Conservation (phyloP, 768 basidiomycete species). For the Mycena vitilis region DNA sequence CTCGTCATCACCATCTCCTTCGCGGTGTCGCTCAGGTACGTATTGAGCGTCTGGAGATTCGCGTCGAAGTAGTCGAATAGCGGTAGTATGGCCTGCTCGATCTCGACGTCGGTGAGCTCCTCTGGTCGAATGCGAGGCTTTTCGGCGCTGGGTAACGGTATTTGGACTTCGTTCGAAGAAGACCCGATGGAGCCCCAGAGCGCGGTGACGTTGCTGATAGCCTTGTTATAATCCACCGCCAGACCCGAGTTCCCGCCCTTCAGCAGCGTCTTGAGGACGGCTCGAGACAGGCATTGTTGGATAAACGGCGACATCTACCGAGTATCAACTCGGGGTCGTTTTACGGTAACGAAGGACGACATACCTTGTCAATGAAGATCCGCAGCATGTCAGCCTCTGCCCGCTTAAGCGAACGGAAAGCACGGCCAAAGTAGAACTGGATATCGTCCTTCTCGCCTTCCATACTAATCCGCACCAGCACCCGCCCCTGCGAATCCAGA, state of each 20-base stretch:
- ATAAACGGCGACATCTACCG: conserved; percentile 93
- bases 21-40: conserved; percentile 83
- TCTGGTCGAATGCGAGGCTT: conserved; percentile 84
- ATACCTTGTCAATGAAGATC: conserved; percentile 96
- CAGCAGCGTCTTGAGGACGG: conserved; percentile 80
- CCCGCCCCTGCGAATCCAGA: conserved; percentile 85
- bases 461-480: conserved; percentile 93
- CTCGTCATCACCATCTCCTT: conserved; percentile 93
- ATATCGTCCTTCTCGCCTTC: conserved; percentile 99
- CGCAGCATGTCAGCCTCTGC: conserved; percentile 96
- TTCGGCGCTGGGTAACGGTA: conserved; percentile 79
- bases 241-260: conserved; percentile 68
- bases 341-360: conserved; percentile 29
- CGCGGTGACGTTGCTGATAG: conserved; percentile 84
- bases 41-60: conserved; percentile 92
- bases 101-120: conserved; percentile 90
- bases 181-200: conserved; percentile 84
- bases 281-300: conserved; percentile 84
- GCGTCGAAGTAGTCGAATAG: conserved; percentile 97
- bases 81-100: conserved; percentile 91
- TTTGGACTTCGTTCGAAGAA: conserved; percentile 76
- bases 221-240: conserved; percentile 83
- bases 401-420: conserved; percentile 92
- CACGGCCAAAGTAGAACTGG: conserved; percentile 96
- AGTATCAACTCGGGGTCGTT: not conserved